These are phyloP conservation scores for Beauveria asiatica DNA, from an alignment of 2,329 filamentous ascomycete genomes.

Conservation along the genomic window DNA sequence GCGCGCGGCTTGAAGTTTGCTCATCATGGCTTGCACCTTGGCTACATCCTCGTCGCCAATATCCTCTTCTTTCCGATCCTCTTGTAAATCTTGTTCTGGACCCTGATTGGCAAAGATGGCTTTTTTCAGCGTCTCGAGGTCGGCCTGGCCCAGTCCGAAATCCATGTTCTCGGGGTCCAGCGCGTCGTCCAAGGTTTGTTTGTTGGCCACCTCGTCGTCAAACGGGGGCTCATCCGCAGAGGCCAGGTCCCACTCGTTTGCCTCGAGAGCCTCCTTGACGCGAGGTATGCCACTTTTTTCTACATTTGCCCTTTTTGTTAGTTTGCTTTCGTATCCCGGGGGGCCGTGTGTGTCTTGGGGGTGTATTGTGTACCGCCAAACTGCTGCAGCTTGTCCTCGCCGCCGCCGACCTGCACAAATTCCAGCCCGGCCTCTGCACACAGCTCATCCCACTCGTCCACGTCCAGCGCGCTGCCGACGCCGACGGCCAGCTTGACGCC, in stretches of 20 bases:
- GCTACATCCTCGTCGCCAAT: slow-evolving; percentile 43
- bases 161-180: slow-evolving; percentile 39
- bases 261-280: slow-evolving; percentile 52
- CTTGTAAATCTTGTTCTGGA: neutral
- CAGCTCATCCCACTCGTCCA: slow-evolving; percentile 54
- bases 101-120: slow-evolving; percentile 38
- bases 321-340: neutral
- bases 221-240: slow-evolving; percentile 15
- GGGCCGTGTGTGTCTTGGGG: neutral
- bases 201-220: slow-evolving; percentile 22
- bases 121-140: slow-evolving; percentile 42
- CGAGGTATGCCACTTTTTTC: slow-evolving; percentile 53
- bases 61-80: slow-evolving; percentile 25
- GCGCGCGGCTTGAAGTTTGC: slow-evolving; percentile 51
- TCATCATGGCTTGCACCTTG: slow-evolving; percentile 56
- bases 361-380: slow-evolving; percentile 41
- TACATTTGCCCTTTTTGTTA: slow-evolving; percentile 17
- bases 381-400: slow-evolving; percentile 36
- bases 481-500: slow-evolving; percentile 53
- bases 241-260: slow-evolving; percentile 53
- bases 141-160: slow-evolving; percentile 43
- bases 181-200: slow-evolving; percentile 21
- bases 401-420: slow-evolving; percentile 46
- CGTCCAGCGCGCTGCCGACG: slow-evolving; percentile 35
- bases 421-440: slow-evolving; percentile 51